Evolutionary conservation across 163 green algal species (phyloP).

Genomic region (Trebouxiophyceae sp.): DNA sequence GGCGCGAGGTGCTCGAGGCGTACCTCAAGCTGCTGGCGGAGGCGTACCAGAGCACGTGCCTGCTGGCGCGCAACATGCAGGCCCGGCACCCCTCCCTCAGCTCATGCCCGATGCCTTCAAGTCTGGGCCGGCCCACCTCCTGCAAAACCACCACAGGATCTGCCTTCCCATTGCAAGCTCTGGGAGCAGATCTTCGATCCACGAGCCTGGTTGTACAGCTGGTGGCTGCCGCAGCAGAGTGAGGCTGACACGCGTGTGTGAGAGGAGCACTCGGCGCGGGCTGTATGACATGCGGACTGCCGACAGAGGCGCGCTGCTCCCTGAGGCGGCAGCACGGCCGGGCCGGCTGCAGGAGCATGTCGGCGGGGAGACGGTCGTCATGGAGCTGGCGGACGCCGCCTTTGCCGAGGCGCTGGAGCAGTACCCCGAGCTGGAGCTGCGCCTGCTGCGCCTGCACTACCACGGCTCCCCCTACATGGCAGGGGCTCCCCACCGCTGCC

Average conservation of each 20-base stretch:
- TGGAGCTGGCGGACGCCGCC: conserved; percentile 32
- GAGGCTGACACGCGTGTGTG: too few species aligned
- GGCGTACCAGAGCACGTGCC: conserved; percentile 49
- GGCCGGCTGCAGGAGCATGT: background rate
- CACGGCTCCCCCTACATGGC: conserved; percentile 11
- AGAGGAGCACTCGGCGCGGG: too few species aligned
- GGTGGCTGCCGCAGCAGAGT: too few species aligned
- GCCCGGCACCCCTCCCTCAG: background rate
- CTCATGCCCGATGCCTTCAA: too few species aligned
- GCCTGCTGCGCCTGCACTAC: conserved; percentile 35
- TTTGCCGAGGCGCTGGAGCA: conserved; percentile 32
- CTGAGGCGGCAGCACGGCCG: background rate
- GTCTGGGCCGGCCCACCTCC: too few species aligned
- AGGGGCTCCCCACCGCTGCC: background rate
- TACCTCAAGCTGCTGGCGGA: conserved; percentile 54
- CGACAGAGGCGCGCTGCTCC: too few species aligned
- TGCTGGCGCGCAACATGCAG: conserved; percentile 34
- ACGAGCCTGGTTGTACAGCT: too few species aligned
- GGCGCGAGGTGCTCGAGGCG: conserved; percentile 15
- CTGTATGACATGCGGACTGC: too few species aligned
- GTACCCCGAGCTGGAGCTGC: conserved; percentile 48
- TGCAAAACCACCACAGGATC: too few species aligned
- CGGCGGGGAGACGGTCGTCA: conserved; percentile 13
- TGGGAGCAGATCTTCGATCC: too few species aligned
- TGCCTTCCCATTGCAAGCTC: too few species aligned